phyloP scores from a whole-genome alignment of 2,329 filamentous ascomycete species.

The Fusarium pseudocircinatum region DNA sequence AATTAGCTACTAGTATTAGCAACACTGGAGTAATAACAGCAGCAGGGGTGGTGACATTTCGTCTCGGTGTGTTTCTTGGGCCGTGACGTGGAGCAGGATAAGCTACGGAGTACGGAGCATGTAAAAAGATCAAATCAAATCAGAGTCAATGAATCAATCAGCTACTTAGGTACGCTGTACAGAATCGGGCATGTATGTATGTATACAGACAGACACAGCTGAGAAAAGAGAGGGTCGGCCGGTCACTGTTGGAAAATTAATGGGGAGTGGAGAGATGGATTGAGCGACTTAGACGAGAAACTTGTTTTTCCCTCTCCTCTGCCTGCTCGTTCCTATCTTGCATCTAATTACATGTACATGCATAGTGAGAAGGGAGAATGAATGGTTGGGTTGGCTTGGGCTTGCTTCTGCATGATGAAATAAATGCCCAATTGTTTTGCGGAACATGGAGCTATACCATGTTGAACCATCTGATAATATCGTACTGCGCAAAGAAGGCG shows the following conservation, averaged over 20 bases:
- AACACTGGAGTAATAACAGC: neutral
- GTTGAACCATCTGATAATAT: conserved; percentile 4
- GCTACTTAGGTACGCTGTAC: neutral
- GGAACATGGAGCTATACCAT: neutral
- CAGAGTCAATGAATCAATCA: conserved; percentile 4
- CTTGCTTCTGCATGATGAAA: conserved; percentile 16
- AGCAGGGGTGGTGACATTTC: neutral
- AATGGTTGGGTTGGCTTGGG: neutral
- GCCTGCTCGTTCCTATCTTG: neutral
- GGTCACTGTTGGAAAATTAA: conserved; percentile 12
- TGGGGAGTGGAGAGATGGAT: conserved; percentile 9
- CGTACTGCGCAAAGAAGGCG: neutral
- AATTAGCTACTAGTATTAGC: neutral
- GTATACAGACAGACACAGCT: neutral
- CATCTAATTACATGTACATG: neutral
- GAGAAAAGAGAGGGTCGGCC: conserved; percentile 3
- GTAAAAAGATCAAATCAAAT: neutral
- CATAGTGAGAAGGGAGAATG: neutral
- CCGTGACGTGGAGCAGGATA: conserved; percentile 17
- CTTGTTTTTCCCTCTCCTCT: conserved; percentile 3
- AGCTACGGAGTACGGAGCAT: neutral
- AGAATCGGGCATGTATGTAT: neutral
- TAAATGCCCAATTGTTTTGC: conserved; percentile 2
- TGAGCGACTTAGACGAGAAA: conserved; percentile 9
- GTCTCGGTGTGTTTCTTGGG: conserved; percentile 1